Base-by-base conservation (phyloP, 345 rosid genomes). In the Arabidopsis suecica region DNA sequence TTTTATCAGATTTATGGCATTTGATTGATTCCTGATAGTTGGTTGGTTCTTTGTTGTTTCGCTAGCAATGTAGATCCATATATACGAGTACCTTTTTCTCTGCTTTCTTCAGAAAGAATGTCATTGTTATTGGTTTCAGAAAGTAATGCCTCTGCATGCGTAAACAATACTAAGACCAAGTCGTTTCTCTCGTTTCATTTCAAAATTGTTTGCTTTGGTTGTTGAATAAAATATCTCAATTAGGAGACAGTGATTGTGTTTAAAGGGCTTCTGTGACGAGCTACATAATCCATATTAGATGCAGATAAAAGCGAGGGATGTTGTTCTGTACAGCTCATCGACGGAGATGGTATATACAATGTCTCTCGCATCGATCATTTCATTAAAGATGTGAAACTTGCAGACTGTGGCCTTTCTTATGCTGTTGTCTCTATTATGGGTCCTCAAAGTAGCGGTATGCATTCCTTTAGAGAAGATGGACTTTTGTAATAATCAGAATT, bases 351-450 rank as follows among this genome's bases (percentile, higher is more conserved):
- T 61, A 9, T 28, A 9, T 94, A 83, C 79, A 88, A 88, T 71
- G 85, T 68, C 57, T 14, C 71, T 36, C 92, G 96, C 69, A 69
- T 90, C 0, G 96, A 88, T 22, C 49, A 63, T 61, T 90, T 94
- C 54, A 88, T 88, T 56, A 88, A 84, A 71, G 91, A 86, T 20
- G 84, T 88, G 54, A 91, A 82, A 23, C 81, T 94, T 69, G 86
- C 78, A 51, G 95, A 90, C 16, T 88, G 95, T 59, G 97, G 97
- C 55, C 82, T 94, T 72, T 91, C 98, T 2, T 91, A 94, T 68
- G 97, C 93, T 6, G 82, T 90, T 25, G 98, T 88, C 77, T 88
- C 98, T 78, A 94, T 94, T 67, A 94, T 94, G 98, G 98, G 98
- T 61, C 97, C 98, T 3, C 98, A 91, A 78, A 94, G 97, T 80